These are phyloP conservation scores for Mycena belliarum DNA, from an alignment of 768 basidiomycete species.

Conservation along the genomic window DNA sequence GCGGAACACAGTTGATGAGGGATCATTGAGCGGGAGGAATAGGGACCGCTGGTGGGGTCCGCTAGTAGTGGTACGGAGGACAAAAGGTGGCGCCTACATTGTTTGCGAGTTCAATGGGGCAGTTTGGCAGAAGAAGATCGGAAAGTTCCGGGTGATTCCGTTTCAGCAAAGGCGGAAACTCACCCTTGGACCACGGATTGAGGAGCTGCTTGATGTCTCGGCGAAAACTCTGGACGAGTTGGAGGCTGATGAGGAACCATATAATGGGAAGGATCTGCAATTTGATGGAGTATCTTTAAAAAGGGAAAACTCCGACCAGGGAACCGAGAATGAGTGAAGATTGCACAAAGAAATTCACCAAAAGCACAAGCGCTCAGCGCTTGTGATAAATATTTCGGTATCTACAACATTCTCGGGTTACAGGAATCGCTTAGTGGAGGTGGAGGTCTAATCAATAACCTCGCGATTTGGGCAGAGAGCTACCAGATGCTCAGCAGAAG, in stretches of 20 bases:
- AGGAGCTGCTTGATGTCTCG: slow-evolving; percentile 6
- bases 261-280: background rate
- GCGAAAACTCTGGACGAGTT: background rate
- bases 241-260: background rate
- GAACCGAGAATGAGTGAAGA: background rate
- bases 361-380: background rate
- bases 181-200: background rate
- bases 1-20: slow-evolving; percentile 26
- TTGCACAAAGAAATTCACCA: background rate
- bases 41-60: slow-evolving; percentile 28
- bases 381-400: background rate
- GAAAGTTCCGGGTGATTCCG: slow-evolving; percentile 8
- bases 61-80: slow-evolving; percentile 21
- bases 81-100: slow-evolving; percentile 14
- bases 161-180: slow-evolving; percentile 9
- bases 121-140: slow-evolving; percentile 10
- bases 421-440: background rate
- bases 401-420: background rate
- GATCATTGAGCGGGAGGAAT: slow-evolving; percentile 21
- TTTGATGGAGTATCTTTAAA: background rate
- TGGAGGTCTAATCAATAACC: background rate
- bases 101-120: slow-evolving; percentile 16
- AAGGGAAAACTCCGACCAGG: background rate
- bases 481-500: background rate
- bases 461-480: background rate